phyloP scores from a whole-genome alignment of 1,139 yeast species.

The Arxiozyma slooffiae region DNA sequence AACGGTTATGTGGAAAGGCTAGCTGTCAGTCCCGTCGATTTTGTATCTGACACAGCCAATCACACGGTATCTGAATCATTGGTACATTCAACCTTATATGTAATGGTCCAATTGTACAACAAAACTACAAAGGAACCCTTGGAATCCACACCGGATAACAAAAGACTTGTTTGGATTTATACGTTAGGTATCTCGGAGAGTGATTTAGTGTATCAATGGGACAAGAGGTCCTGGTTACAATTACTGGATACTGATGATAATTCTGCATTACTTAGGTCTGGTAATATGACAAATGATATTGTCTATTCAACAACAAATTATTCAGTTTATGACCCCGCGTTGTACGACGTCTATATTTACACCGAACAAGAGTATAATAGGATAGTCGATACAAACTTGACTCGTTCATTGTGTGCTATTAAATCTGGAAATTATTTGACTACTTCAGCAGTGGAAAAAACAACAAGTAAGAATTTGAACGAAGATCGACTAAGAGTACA shows the following conservation, averaged over 20 bases:
- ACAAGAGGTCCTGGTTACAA: slow-evolving; percentile 46
- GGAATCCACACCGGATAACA: slow-evolving; percentile 36
- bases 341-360: slow-evolving; percentile 41
- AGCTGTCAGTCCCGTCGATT: slow-evolving; percentile 35
- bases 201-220: slow-evolving; percentile 64
- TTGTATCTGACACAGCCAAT: slow-evolving; percentile 5
- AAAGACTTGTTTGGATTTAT: slow-evolving; percentile 43
- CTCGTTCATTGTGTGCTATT: slow-evolving; percentile 68
- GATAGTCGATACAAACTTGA: slow-evolving; percentile 33
- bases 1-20: slow-evolving; percentile 50
- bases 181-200: slow-evolving; percentile 62
- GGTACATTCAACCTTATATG: slow-evolving; percentile 34
- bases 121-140: slow-evolving; percentile 30
- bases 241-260: slow-evolving; percentile 66
- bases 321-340: slow-evolving; percentile 25
- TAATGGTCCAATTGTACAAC: slow-evolving; percentile 31
- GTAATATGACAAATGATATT: slow-evolving; percentile 38
- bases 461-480: slow-evolving; percentile 6
- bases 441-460: slow-evolving; percentile 27
- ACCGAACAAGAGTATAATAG: slow-evolving; percentile 35
- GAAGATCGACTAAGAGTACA: slow-evolving; percentile 14
- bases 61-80: slow-evolving; percentile 9
- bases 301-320: slow-evolving; percentile 21
- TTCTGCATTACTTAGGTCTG: slow-evolving; percentile 60
- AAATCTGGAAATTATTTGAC: slow-evolving; percentile 33